Evolutionary conservation across 208 protist species (phyloP).

Genomic region (Wallacemonas sp.): DNA sequence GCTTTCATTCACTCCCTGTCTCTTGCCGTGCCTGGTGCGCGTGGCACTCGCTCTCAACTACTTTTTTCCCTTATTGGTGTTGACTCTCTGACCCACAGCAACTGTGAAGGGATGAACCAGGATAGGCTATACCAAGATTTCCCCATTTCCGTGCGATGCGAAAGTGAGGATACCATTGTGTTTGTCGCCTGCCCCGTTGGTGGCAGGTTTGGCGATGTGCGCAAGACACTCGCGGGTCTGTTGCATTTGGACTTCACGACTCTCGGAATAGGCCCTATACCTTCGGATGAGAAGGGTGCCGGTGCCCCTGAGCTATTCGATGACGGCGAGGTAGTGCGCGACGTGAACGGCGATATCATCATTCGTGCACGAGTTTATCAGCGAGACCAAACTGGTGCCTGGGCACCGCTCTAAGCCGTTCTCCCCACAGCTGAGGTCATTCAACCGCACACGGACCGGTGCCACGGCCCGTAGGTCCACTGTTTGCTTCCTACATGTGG

Average conservation of each 20-base stretch:
- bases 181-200: slow-evolving; percentile 59
- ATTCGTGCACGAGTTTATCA: slow-evolving; percentile 36
- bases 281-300: neutral
- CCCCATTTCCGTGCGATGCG: slow-evolving; percentile 48
- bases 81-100: no score
- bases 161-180: slow-evolving; percentile 44
- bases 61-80: neutral
- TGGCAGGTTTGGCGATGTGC: slow-evolving; percentile 62
- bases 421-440: neutral
- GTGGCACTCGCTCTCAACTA: neutral
- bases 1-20: slow-evolving; percentile 1
- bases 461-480: no score
- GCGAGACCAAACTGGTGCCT: slow-evolving; percentile 23
- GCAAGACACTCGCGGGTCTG: slow-evolving; percentile 63
- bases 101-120: slow-evolving; percentile 43
- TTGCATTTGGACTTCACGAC: slow-evolving; percentile 44
- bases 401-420: slow-evolving; percentile 28
- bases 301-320: slow-evolving; percentile 15
- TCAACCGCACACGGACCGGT: no score
- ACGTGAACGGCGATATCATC: slow-evolving; percentile 27
- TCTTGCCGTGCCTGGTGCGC: no score
- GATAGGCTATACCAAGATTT: slow-evolving; percentile 54
- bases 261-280: slow-evolving; percentile 27
- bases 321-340: slow-evolving; percentile 27
- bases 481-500: no score